Evolutionary conservation across 1,139 yeast species (phyloP).

Genomic region (Geotrichum restrictum): DNA sequence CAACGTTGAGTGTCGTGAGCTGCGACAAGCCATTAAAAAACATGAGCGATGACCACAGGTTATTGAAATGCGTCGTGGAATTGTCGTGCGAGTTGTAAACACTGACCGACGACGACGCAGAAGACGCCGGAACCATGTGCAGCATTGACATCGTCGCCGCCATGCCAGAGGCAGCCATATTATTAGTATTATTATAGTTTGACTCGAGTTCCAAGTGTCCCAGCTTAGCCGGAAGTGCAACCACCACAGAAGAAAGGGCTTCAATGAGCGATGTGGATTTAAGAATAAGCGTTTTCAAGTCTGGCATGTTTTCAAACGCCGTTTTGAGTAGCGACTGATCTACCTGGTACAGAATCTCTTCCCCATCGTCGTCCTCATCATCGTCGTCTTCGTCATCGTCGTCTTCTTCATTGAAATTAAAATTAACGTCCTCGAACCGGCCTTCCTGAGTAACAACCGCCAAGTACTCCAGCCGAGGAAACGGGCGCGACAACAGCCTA

Average conservation of each 20-base stretch:
- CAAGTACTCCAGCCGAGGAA: constrained; percentile 1
- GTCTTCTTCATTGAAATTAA: background rate
- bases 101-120: too few relatives aligned
- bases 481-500: background rate
- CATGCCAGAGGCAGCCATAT: background rate
- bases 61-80: background rate
- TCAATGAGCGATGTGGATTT: constrained; percentile 9
- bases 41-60: background rate
- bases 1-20: constrained; percentile 6
- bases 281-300: constrained; percentile 6
- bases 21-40: constrained; percentile 3
- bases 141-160: too few relatives aligned
- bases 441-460: background rate
- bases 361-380: constrained; percentile 3
- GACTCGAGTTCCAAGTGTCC: constrained; percentile 9
- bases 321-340: constrained; percentile 1
- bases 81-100: background rate
- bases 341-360: constrained; percentile 2
- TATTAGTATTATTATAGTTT: background rate
- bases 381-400: too few relatives aligned
- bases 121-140: too few relatives aligned
- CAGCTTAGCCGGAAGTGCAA: constrained; percentile 6
- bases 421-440: too few relatives aligned
- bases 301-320: constrained; percentile 1
- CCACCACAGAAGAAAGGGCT: constrained; percentile 4